A percentile compares a stretch with the other conserved stretches of the same genome.
phyloP scores from a whole-genome alignment of 352 stramenopile species.

The Phytophthora syringae region DNA sequence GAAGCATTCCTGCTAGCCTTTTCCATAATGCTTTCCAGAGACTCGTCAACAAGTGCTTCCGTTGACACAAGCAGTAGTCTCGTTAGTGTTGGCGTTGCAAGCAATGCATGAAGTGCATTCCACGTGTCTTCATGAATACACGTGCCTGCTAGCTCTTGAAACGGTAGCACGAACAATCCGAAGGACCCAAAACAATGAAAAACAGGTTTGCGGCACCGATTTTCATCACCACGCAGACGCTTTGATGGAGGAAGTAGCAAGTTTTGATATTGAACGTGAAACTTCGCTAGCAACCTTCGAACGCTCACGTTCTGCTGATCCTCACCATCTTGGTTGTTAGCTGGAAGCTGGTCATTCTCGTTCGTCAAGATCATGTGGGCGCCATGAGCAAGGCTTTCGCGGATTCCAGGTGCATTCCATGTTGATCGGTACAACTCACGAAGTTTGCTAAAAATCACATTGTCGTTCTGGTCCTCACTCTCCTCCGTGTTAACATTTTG shows the following conservation, averaged over 20 bases:
- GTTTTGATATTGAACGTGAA: conserved; percentile 57
- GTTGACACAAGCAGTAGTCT: conserved; percentile 45
- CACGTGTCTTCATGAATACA: conserved; percentile 34
- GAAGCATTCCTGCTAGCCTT: conserved; percentile 42
- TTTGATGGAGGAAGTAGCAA: conserved; percentile 60
- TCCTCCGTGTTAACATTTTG: neutral
- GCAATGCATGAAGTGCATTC: conserved; percentile 37
- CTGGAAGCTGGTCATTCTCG: conserved; percentile 28
- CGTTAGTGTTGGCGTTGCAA: conserved; percentile 44
- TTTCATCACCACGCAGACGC: conserved; percentile 20
- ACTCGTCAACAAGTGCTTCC: conserved; percentile 55
- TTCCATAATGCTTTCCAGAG: conserved; percentile 49
- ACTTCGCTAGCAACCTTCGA: conserved; percentile 23
- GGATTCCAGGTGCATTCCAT: conserved; percentile 65
- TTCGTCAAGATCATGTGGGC: conserved; percentile 58
- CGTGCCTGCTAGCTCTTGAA: conserved; percentile 15
- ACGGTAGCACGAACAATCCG: conserved; percentile 59
- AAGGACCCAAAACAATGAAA: conserved; percentile 48
- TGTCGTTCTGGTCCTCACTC: neutral
- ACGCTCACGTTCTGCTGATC: conserved; percentile 33
- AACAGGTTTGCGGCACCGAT: conserved; percentile 33
- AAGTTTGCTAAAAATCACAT: conserved; percentile 41
- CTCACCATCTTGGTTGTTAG: conserved; percentile 21
- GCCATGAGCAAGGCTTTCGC: conserved; percentile 50
- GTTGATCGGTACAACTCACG: conserved; percentile 56